Evolutionary conservation across 1,284 basidiomycete genomes (phyloP).

Genomic region (Baeospora myosura): DNA sequence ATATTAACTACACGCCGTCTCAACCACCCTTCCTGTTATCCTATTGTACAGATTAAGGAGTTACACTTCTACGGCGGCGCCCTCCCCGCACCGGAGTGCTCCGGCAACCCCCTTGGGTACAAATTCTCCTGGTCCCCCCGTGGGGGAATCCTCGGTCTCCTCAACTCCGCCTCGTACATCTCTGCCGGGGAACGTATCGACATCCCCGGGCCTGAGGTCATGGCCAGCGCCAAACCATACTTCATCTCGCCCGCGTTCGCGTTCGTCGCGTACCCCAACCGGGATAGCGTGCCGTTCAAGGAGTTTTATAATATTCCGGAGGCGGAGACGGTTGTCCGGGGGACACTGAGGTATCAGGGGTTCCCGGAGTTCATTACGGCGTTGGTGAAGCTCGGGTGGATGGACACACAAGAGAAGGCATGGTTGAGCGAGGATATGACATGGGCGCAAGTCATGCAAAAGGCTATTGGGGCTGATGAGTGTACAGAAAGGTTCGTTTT

Average conservation of each 20-base stretch:
- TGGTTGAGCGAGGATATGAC: slow-evolving; percentile 73
- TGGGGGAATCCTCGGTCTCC: slow-evolving; percentile 90
- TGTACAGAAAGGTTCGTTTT: slow-evolving; percentile 57
- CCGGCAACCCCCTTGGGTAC: slow-evolving; percentile 96
- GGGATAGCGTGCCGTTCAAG: slow-evolving; percentile 87
- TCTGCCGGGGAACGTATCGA: slow-evolving; percentile 58
- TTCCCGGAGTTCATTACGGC: slow-evolving; percentile 96
- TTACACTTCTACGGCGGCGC: slow-evolving; percentile 98
- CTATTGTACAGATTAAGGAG: slow-evolving; percentile 63
- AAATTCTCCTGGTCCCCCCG: slow-evolving; percentile 99
- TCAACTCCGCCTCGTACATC: slow-evolving; percentile 87
- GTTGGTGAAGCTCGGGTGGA: slow-evolving; percentile 85
- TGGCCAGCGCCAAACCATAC: slow-evolving; percentile 87
- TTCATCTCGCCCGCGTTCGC: slow-evolving; percentile 94
- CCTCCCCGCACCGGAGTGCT: slow-evolving; percentile 84
- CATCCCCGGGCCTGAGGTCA: slow-evolving; percentile 69
- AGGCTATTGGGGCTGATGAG: slow-evolving; percentile 68
- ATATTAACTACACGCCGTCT: neutral
- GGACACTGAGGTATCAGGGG: slow-evolving; percentile 93
- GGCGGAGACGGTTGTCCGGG: slow-evolving; percentile 87
- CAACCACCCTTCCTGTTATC: slow-evolving; percentile 1
- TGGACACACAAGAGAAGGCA: slow-evolving; percentile 71
- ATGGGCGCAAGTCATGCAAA: slow-evolving; percentile 81
- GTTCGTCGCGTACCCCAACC: slow-evolving; percentile 97
- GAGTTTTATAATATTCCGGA: slow-evolving; percentile 89